Evolutionary conservation across 768 basidiomycete genomes (phyloP).

Genomic region (Tulasnella sp.): DNA sequence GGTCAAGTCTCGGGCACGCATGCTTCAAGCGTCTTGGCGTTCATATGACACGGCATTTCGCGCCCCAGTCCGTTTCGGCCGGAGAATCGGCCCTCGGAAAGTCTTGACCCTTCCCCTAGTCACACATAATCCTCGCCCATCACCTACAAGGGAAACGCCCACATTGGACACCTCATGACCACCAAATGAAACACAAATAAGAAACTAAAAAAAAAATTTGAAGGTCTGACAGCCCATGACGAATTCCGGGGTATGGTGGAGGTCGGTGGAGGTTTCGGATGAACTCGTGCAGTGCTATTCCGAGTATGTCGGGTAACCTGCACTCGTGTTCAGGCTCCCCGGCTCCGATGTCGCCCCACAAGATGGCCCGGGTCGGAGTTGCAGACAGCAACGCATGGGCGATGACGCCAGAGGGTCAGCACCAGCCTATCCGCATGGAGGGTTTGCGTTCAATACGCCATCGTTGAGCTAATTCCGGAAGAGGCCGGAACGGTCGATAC

Average conservation of each 20-base stretch:
- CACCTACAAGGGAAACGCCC: neutral
- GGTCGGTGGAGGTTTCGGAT: neutral
- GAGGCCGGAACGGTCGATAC: neutral
- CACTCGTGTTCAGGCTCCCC: neutral
- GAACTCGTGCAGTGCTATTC: neutral
- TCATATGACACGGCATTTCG: neutral
- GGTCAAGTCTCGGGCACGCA: neutral
- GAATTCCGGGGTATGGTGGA: neutral
- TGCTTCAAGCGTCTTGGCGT: neutral
- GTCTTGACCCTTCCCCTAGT: neutral
- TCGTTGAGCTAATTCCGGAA: neutral
- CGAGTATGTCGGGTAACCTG: neutral
- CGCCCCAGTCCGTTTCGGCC: neutral
- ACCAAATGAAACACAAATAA: neutral
- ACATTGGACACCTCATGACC: neutral
- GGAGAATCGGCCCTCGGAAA: neutral
- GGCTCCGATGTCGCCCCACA: neutral
- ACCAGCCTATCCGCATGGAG: neutral
- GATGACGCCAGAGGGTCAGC: neutral
- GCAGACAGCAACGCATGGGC: neutral
- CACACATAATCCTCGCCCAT: neutral
- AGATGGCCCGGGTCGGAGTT: neutral
- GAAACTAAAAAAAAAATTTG: neutral
- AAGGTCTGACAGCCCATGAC: neutral
- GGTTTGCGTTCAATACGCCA: neutral